Evolutionary conservation across 805 yeast genomes (phyloP), one percentile per base, ranked within the genome.

Genomic region (Candida cerambycidarum): DNA sequence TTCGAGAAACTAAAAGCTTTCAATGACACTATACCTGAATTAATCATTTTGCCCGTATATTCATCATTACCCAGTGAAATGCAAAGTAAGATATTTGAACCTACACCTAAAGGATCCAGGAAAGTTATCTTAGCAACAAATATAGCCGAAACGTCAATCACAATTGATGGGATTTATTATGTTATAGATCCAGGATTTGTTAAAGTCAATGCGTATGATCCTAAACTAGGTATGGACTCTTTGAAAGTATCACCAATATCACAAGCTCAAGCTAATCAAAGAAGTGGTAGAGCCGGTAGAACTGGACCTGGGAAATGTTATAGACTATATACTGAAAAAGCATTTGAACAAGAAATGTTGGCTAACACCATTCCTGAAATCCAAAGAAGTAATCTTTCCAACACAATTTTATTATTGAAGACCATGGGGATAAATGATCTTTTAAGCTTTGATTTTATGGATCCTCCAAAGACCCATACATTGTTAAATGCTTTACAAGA

Each of bases 241-340:
- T 72, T 93, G 54, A 73, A 80, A 6, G 85, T 89, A 2, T 76
- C 83, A 12, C 96, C 96, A 1, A 89, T 93, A 37, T 92, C 98
- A 0, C 85, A 86, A 54, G 98, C 99, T 0, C 95, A 90, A 58
- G 97, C 98, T 0, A 86, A 86, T 52, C 99, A 93, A 65, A 76
- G 99, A 58, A 79, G 95, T 35, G 99, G 99, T 43, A 79, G 99
- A 59, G 99, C 99, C 0, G 99, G 99, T 37, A 84, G 99, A 69
- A 89, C 95, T 0, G 95, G 95, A 0, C 96, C 97, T 0, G 99
- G 99, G 1, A 83, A 87, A 52, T 95, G 99, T 58, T 93, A 82
- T 57, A 69, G 99, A 43, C 66, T 93, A n/a, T 93, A 85, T 61
- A 90, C 98, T 0, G 90, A 88, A 55, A 68, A 79, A 45, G 90